These are phyloP conservation scores for Neurospora terricola DNA, from an alignment of 495 filamentous ascomycete genomes.

Conservation along the genomic window DNA sequence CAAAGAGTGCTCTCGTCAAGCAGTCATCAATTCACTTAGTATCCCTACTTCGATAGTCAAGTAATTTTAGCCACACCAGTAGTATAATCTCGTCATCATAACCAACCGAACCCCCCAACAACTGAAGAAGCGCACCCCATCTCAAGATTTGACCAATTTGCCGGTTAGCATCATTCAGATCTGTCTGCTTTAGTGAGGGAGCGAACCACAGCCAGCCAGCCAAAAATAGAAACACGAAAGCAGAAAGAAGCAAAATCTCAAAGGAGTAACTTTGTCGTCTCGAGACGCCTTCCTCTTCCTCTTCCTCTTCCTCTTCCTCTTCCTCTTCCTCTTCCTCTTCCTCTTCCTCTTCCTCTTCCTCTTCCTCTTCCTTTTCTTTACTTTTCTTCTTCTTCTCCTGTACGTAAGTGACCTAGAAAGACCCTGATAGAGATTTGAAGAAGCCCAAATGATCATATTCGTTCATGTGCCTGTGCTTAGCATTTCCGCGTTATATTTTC, in stretches of 20 bases:
- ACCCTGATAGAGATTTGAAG: neutral
- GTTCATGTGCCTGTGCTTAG: neutral
- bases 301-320: neutral
- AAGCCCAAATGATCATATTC: neutral
- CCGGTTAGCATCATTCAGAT: neutral
- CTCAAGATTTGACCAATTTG: neutral
- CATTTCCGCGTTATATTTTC: neutral
- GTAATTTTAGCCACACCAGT: neutral
- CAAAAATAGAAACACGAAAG: neutral
- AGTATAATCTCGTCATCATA: neutral
- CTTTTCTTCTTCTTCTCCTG: neutral
- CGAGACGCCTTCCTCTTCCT: neutral
- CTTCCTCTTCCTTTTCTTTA: neutral
- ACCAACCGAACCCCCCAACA: neutral
- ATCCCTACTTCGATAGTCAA: neutral
- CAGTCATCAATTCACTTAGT: neutral
- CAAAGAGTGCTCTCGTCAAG: neutral
- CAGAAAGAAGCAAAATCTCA: neutral
- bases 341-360: neutral
- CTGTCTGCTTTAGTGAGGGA: neutral
- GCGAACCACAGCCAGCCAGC: neutral
- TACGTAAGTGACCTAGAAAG: neutral
- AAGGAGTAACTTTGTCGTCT: neutral
- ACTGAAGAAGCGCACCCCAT: slow-evolving; percentile 10
- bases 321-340: neutral